Conservation (phyloP, 257 asterid genomes). For the Schizonepeta tenuifolia region DNA sequence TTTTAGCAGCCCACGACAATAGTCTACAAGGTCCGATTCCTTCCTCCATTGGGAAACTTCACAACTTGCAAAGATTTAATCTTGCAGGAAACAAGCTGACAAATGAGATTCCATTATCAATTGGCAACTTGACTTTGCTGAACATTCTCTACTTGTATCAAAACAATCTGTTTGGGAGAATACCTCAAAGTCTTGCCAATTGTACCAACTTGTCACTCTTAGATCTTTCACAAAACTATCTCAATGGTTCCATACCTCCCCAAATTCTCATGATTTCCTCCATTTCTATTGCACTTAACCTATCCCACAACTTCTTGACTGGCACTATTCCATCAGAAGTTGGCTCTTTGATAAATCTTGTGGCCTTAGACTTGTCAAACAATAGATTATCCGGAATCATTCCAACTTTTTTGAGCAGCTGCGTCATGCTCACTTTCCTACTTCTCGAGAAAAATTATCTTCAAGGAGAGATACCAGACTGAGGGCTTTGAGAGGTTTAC, state of each 20-base stretch:
- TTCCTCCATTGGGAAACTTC: conserved; percentile 5
- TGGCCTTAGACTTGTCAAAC: conserved; percentile 18
- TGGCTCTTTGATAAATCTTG: conserved; percentile 23
- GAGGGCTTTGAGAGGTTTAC: conserved; percentile 35
- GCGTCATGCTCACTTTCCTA: conserved; percentile 30
- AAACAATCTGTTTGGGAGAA: conserved; percentile 30
- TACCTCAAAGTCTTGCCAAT: conserved; percentile 26
- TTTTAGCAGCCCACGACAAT: conserved; percentile 5
- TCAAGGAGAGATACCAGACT: conserved; percentile 39
- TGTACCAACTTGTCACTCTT: conserved; percentile 11
- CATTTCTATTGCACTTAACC: conserved; percentile 9
- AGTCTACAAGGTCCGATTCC: conserved; percentile 42
- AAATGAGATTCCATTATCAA: conserved; percentile 21
- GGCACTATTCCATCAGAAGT: conserved; percentile 32
- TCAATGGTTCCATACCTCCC: conserved; percentile 24
- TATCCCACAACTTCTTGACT: conserved; percentile 16
- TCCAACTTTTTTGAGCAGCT: conserved; percentile 30
- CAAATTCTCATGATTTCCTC: conserved; percentile 27
- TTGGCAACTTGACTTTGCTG: conserved; percentile 26
- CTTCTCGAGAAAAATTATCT: conserved; percentile 25
- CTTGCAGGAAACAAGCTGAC: conserved; percentile 13
- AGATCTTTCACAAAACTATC: conserved; percentile 21
- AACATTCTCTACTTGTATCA: not conserved
- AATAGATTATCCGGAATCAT: conserved; percentile 38
- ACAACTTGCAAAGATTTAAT: not conserved